These are phyloP conservation scores for Globisporangium apiculatum DNA, from an alignment of 352 stramenopile genomes.

Conservation along the genomic window DNA sequence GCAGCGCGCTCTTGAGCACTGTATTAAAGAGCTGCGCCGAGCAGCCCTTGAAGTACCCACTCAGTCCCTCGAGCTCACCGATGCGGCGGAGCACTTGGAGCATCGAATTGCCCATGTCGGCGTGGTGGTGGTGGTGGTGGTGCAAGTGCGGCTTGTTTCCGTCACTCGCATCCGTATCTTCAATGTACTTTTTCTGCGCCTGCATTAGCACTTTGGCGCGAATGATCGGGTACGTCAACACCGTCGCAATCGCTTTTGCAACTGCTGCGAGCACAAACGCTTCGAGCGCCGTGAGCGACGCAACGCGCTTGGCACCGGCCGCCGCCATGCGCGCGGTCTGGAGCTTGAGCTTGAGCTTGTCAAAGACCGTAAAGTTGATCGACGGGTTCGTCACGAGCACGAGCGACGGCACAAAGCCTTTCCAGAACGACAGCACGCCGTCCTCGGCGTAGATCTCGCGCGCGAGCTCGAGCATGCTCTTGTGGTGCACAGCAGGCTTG, in stretches of 20 bases:
- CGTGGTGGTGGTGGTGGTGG: conserved; percentile 33
- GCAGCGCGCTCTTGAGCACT: conserved; percentile 72
- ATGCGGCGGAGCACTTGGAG: conserved; percentile 60
- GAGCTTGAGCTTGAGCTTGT: conserved; percentile 73
- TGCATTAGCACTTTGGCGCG: conserved; percentile 87
- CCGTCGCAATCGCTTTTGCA: conserved; percentile 75
- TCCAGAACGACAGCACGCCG: conserved; percentile 76
- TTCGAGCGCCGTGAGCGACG: conserved; percentile 53
- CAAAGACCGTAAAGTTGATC: conserved; percentile 88
- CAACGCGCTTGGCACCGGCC: conserved; percentile 25
- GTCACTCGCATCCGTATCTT: conserved; percentile 4
- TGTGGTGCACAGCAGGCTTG: conserved; percentile 9
- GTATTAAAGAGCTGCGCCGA: conserved; percentile 79
- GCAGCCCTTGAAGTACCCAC: conserved; percentile 71
- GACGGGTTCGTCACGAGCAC: conserved; percentile 85
- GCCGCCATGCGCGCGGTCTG: conserved; percentile 45
- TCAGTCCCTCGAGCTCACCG: conserved; percentile 43
- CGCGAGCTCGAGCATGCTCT: conserved; percentile 39
- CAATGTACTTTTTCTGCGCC: conserved; percentile 55
- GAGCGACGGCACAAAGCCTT: conserved; percentile 82
- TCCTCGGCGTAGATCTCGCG: conserved; percentile 67
- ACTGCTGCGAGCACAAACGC: conserved; percentile 79
- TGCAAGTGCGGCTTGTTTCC: background rate
- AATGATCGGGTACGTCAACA: conserved; percentile 87
- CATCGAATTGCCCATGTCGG: conserved; percentile 53